Base-by-base conservation (phyloP, 192 early-diverging fungal genomes). In the Backusella parvicylindrica region DNA sequence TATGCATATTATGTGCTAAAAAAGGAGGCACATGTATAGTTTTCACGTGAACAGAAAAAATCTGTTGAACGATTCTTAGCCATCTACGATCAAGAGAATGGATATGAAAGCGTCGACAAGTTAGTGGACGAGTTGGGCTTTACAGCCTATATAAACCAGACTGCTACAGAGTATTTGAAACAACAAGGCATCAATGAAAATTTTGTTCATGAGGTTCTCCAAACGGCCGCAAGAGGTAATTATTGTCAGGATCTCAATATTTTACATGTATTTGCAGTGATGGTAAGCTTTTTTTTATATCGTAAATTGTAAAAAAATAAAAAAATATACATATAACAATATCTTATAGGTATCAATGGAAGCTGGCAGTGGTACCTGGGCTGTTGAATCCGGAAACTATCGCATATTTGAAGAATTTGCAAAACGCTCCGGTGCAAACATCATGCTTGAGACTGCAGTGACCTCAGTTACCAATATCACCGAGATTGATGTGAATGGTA, bases 351-450 rank as follows among this genome's bases (percentile, higher is more conserved):
- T 91, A 16, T 82, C 87, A 26, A 83, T 90, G 73, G 84, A 84
- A 15, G 77, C 77, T 5, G 82, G 87, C 3, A 35, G 82, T 21
- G 82, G 85, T 38, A 80, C 82, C 1, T 80, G 86, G 18, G 78
- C 77, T 21, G 64, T 91, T 63, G 71, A 84, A 31, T 86, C 79
- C 8, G 91, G 91, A 9, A 92, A 92, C 76, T 86, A 79, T 28
- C 82, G 83, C 31, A 83, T 92, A 21, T 90, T 89, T 83, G 87
- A 91, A 68, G 81, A 86, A 4, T 89, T 90, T 80, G 77, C 85
- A 0, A 50, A 65, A 2, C 66, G 75, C 1, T 84, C 84, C 1
- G 72, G 73, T 6, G 87, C 91, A 0, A 35, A 80, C 28, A 71
- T 92, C 1, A 53, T 66, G 50, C 68, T 92, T 12, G 68, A 85